A percentile compares a stretch with the other conserved stretches of the same genome.
Evolutionary conservation across 1,139 yeast species (phyloP).

Genomic region (Pneumocystis canis): DNA sequence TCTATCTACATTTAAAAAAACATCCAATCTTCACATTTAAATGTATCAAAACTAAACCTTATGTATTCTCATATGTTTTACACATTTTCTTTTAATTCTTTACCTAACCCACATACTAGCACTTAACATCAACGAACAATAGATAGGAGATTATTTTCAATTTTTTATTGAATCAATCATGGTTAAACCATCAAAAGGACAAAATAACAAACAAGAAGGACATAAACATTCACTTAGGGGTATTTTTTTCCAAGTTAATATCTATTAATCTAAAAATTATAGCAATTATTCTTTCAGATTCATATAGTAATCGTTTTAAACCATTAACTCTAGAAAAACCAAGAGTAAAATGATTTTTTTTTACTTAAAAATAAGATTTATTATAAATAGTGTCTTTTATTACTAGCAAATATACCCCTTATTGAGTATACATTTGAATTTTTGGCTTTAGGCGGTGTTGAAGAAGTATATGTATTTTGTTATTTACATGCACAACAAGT

Average conservation of each 20-base stretch:
- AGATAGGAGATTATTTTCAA: background rate
- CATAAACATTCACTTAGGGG: background rate
- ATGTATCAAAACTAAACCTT: too few relatives aligned
- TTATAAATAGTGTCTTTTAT: conserved; percentile 48
- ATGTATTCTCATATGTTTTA: too few relatives aligned
- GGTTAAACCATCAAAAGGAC: background rate
- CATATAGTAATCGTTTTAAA: conserved; percentile 81
- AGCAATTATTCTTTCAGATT: conserved; percentile 87
- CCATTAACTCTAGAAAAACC: conserved; percentile 79
- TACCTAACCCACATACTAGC: background rate
- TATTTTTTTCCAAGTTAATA: too few relatives aligned
- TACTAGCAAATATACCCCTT: conserved; percentile 83
- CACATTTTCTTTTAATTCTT: too few relatives aligned
- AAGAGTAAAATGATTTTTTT: conserved; percentile 25
- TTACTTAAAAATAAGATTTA: background rate
- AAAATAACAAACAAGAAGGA: background rate
- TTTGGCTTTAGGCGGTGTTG: conserved; percentile 77
- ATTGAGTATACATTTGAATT: conserved; percentile 91
- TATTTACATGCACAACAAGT: conserved; percentile 82
- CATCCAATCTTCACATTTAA: too few relatives aligned
- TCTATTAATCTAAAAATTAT: conserved; percentile 27
- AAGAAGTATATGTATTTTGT: conserved; percentile 80
- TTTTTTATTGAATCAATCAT: background rate
- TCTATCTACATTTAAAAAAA: background rate
- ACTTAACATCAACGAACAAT: background rate